These are phyloP conservation scores for Citrullus colocynthis DNA, from an alignment of 306 rosid species.

Conservation along the genomic window DNA sequence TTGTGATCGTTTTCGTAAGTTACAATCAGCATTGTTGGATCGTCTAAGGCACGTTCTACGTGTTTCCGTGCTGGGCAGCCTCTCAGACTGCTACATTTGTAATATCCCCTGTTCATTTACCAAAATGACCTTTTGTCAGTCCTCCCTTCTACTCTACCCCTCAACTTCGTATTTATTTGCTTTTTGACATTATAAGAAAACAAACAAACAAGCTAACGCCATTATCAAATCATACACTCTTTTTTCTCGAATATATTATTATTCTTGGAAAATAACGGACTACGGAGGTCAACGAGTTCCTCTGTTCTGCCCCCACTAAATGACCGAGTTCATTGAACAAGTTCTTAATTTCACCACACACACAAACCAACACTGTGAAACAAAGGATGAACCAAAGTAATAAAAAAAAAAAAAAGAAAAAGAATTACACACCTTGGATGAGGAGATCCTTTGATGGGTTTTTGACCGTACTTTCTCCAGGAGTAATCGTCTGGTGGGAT, in stretches of 20 bases:
- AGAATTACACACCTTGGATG: slow-evolving; percentile 46
- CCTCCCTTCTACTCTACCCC: not conserved
- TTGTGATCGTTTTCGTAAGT: slow-evolving; percentile 75
- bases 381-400: not conserved
- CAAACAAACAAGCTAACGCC: not conserved
- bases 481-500: slow-evolving; percentile 72
- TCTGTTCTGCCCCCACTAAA: not conserved
- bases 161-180: not conserved
- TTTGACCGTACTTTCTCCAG: slow-evolving; percentile 88
- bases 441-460: slow-evolving; percentile 91
- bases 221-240: not conserved
- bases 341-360: not conserved
- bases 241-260: not conserved
- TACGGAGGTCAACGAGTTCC: slow-evolving; percentile 13
- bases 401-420: too few relatives aligned
- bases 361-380: not conserved
- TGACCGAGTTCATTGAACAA: not conserved
- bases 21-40: slow-evolving; percentile 62
- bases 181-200: not conserved
- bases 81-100: slow-evolving; percentile 68
- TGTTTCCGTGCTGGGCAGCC: slow-evolving; percentile 84
- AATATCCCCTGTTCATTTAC: slow-evolving; percentile 44
- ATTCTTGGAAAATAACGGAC: not conserved
- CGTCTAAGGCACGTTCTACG: slow-evolving; percentile 80
- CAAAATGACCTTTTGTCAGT: not conserved